Percentiles rank a stretch among this genome's conserved stretches.
Evolutionary conservation across 441 rosid species (phyloP).

Genomic region (Populus hybrid): DNA sequence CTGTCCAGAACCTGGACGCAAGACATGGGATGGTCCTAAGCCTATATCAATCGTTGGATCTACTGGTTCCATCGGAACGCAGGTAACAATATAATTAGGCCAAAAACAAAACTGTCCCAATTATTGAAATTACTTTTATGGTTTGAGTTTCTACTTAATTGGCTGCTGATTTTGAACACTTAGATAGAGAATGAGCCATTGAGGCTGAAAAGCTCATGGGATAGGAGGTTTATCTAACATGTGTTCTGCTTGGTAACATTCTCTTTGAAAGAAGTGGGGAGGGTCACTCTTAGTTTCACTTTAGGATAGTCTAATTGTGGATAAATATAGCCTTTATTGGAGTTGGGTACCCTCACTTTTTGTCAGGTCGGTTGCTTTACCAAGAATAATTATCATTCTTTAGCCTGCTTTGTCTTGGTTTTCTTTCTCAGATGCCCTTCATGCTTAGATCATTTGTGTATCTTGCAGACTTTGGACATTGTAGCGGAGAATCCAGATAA

Average conservation of each 20-base stretch:
- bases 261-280: neutral
- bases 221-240: neutral
- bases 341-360: neutral
- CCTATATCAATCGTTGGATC: conserved; percentile 90
- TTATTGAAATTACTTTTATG: neutral
- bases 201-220: neutral
- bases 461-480: conserved; percentile 78
- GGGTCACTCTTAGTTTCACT: neutral
- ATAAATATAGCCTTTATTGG: neutral
- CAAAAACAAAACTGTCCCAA: neutral
- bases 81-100: conserved; percentile 42
- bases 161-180: neutral
- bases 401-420: neutral
- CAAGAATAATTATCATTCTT: neutral
- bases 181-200: neutral
- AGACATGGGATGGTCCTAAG: conserved; percentile 83
- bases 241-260: neutral
- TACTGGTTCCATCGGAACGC: conserved; percentile 96
- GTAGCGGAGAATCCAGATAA: conserved; percentile 87
- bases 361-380: neutral
- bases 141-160: neutral
- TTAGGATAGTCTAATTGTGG: neutral
- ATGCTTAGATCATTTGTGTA: conserved; percentile 8
- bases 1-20: conserved; percentile 53
- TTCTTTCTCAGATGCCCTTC: neutral